phyloP scores from a whole-genome alignment of 1,139 yeast species.

The Pichia sp. region DNA sequence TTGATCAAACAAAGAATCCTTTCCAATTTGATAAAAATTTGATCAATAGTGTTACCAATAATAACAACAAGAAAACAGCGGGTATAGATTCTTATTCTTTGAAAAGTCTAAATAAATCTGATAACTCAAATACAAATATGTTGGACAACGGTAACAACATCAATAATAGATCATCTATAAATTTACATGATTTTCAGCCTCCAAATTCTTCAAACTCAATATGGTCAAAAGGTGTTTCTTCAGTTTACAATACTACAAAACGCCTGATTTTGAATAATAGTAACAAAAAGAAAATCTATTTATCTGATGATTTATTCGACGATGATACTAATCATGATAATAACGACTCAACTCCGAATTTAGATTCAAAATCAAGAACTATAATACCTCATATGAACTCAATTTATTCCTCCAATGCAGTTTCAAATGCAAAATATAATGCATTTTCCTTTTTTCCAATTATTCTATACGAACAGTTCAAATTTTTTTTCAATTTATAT shows the following conservation, averaged over 20 bases:
- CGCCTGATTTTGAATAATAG: conserved; percentile 20
- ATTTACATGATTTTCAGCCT: neutral
- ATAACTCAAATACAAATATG: conserved; percentile 7
- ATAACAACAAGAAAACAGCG: conserved; percentile 2
- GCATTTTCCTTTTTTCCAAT: conserved; percentile 84
- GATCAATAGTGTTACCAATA: conserved; percentile 4
- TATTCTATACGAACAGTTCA: conserved; percentile 89
- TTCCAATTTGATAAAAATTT: conserved; percentile 11
- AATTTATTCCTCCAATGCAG: conserved; percentile 64
- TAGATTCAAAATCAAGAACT: conserved; percentile 14
- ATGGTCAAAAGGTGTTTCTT: conserved; percentile 27
- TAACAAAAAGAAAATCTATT: conserved; percentile 20
- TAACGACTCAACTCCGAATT: conserved; percentile 2
- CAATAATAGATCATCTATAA: neutral
- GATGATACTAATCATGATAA: neutral
- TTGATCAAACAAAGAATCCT: conserved; percentile 20
- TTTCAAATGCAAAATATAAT: conserved; percentile 92
- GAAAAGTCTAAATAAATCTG: conserved; percentile 11
- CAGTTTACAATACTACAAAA: conserved; percentile 22
- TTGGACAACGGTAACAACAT: neutral
- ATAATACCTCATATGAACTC: conserved; percentile 34
- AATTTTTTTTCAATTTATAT: conserved; percentile 90
- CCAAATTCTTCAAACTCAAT: conserved; percentile 16
- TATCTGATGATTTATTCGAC: conserved; percentile 15
- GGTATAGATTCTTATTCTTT: conserved; percentile 11